A percentile compares a stretch with the other conserved stretches of the same genome.
Evolutionary conservation across 495 filamentous ascomycete genomes (phyloP).

Genomic region (Trichoderma asperelloides): DNA sequence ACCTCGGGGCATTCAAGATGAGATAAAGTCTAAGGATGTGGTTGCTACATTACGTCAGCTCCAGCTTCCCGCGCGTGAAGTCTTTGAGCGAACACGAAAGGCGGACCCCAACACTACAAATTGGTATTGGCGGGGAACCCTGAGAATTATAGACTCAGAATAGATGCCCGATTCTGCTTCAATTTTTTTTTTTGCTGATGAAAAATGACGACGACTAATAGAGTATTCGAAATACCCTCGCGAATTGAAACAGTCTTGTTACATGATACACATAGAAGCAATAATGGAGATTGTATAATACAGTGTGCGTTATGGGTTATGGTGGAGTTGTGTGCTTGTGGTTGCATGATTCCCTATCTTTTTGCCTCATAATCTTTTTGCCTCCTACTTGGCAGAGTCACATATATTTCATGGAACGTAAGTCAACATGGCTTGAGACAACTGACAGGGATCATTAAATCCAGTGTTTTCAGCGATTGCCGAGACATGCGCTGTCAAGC

Average conservation of each 20-base stretch:
- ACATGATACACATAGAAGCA: no score
- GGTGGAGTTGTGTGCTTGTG: no score
- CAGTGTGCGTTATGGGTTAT: no score
- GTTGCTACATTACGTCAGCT: neutral
- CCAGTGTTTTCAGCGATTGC: neutral
- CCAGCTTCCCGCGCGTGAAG: neutral
- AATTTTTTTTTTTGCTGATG: no score
- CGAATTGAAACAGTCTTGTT: no score
- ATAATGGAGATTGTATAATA: no score
- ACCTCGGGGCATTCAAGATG: neutral
- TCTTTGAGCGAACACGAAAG: neutral
- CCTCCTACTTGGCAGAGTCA: no score
- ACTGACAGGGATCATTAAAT: neutral
- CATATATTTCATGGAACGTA: no score
- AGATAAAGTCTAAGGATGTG: neutral
- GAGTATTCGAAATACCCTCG: neutral
- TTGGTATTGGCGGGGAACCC: neutral
- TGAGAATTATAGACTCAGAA: neutral
- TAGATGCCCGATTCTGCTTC: neutral
- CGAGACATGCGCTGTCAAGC: constrained; percentile 1
- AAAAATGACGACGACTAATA: neutral
- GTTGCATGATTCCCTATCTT: no score
- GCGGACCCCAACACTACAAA: neutral
- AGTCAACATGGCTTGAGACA: no score
- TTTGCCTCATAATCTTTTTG: no score